Base-by-base conservation (phyloP, 1,284 basidiomycete species). In the Anthracocystis panici-leucophaei region DNA sequence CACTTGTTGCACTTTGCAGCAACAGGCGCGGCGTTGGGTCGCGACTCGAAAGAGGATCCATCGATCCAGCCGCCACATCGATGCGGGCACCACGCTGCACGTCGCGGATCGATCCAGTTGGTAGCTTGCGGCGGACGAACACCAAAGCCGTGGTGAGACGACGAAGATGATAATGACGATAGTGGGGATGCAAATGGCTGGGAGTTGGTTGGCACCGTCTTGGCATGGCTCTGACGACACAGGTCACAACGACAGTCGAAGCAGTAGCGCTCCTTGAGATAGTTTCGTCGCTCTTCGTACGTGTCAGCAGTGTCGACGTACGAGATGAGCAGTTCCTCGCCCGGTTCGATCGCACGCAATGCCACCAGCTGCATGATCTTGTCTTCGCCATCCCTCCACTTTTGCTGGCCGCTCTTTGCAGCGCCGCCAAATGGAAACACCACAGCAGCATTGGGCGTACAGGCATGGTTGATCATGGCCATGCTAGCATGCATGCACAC, bases 391-490 rank as follows among this genome's bases (percentile, higher is more conserved):
- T 54, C 52, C n/a, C 49, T 61, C 65, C 51, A 66, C 23, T 55
- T 58, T 40, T 55, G 58, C 57, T 62, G 65, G 1, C 27, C 86
- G 68, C 16, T 89, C 87, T 65, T 61, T 23, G 50, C 53, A 20
- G 60, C 76, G 9, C 74, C 72, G 12, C 85, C 86, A 5, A 78
- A 76, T 41, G 95, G 94, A 83, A 95, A 97, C 1, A 97, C 93
- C 29, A 95, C 89, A 27, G 92, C 93, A 0, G 92, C 93, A 77
- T 97, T 96, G 0, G 95, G 95, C 23, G 90, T 88, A 81, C 95
- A 98, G 0, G 93, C 93, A 82, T 98, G 95, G 80, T 97, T 98
- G 75, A 92, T 89, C 33, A 97, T 88, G 0, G 95, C 94, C 11
- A 91, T 87, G 0, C 90, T 78, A 0, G 94, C 93, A 0, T 92